These are phyloP conservation scores for Catunica adiposa DNA, from an alignment of 2,329 filamentous ascomycete species.

Conservation along the genomic window DNA sequence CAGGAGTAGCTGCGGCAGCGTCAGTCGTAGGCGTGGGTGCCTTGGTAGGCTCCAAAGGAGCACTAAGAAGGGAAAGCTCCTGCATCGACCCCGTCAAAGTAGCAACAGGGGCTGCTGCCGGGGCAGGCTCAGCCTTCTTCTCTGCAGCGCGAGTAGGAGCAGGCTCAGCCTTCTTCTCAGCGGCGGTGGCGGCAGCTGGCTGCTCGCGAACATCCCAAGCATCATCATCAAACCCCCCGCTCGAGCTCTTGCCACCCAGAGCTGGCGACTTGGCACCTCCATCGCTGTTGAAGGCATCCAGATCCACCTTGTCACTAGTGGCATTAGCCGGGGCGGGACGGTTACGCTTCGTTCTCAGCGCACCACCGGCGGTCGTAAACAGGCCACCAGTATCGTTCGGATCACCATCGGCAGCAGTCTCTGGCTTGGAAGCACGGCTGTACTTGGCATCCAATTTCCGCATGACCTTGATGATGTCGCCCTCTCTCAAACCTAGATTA, in stretches of 20 bases:
- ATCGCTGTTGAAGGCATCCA: slow-evolving; percentile 59
- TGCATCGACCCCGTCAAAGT: slow-evolving; percentile 45
- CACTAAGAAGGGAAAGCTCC: slow-evolving; percentile 36
- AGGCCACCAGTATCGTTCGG: slow-evolving; percentile 47
- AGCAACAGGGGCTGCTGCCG: slow-evolving; percentile 16
- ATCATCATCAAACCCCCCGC: slow-evolving; percentile 76
- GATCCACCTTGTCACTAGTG: slow-evolving; percentile 70
- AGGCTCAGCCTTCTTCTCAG: slow-evolving; percentile 6
- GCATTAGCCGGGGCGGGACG: slow-evolving; percentile 75
- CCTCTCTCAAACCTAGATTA: slow-evolving; percentile 83
- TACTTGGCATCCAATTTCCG: slow-evolving; percentile 71
- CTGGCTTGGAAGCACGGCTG: slow-evolving; percentile 41
- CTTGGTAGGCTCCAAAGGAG: slow-evolving; percentile 37
- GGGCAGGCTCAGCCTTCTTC: slow-evolving; percentile 20
- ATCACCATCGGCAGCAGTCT: slow-evolving; percentile 42
- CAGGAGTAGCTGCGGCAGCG: slow-evolving; percentile 19
- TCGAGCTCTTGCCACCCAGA: slow-evolving; percentile 18
- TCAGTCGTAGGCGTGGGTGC: slow-evolving; percentile 19
- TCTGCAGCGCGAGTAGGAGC: background rate
- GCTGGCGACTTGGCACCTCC: slow-evolving; percentile 15
- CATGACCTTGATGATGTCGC: slow-evolving; percentile 92
- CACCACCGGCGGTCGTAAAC: slow-evolving; percentile 85
- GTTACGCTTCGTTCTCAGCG: slow-evolving; percentile 84
- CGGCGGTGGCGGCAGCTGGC: background rate
- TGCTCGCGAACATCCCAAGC: slow-evolving; percentile 80